Evolutionary conservation across 768 basidiomycete genomes (phyloP).

Genomic region (Chiua virens): DNA sequence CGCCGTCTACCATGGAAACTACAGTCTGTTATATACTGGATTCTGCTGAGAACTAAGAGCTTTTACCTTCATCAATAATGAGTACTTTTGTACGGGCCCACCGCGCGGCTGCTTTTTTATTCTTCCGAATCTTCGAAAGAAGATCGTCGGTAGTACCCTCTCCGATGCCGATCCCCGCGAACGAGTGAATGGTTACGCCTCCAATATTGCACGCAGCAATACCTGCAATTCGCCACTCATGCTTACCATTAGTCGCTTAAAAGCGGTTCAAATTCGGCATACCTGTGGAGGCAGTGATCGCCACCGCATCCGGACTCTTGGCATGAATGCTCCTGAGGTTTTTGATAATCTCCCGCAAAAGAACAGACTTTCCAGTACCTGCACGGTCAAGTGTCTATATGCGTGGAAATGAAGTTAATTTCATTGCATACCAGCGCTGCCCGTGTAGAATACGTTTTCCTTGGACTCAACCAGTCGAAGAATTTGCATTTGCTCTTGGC

Average conservation of each 20-base stretch:
- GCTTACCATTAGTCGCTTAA: not conserved
- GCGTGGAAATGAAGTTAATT: conserved; percentile 7
- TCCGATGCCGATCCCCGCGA: conserved; percentile 91
- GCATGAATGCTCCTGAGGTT: conserved; percentile 55
- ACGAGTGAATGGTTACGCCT: conserved; percentile 93
- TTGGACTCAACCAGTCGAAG: conserved; percentile 72
- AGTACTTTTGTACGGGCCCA: conserved; percentile 87
- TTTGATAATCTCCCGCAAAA: conserved; percentile 89
- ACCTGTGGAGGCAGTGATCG: conserved; percentile 95
- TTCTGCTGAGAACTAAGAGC: not conserved
- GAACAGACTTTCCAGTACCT: conserved; percentile 97
- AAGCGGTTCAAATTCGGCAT: conserved; percentile 5
- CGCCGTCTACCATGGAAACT: conserved; percentile 99
- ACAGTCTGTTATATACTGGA: not conserved
- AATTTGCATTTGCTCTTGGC: conserved; percentile 84
- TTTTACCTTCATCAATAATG: conserved; percentile 76
- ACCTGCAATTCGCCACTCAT: conserved; percentile 39
- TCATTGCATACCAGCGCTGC: conserved; percentile 79
- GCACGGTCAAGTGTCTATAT: conserved; percentile 11
- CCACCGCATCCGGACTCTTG: conserved; percentile 69
- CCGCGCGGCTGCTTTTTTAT: conserved; percentile 75
- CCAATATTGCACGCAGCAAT: conserved; percentile 99
- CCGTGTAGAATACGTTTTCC: conserved; percentile 90
- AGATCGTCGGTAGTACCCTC: conserved; percentile 62
- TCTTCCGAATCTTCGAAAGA: conserved; percentile 67